Base-by-base conservation (phyloP, 2,329 filamentous ascomycete species). In the Sphaceloma murrayae region DNA sequence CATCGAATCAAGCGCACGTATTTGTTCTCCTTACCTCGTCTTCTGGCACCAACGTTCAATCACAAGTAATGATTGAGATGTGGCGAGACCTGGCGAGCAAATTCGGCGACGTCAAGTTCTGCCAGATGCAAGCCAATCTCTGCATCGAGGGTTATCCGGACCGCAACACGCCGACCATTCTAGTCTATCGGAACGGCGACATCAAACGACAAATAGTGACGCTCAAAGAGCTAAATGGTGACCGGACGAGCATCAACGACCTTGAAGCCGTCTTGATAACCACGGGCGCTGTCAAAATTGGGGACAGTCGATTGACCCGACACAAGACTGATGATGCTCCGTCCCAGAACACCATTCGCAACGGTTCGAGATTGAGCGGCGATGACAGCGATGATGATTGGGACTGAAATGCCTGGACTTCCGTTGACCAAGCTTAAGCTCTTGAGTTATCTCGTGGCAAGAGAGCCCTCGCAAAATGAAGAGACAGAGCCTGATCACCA, bases 141-240 rank as follows among this genome's bases (percentile, higher is more conserved):
- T 94, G 91, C 47, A 95, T 98, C 54, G 91, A 96, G 62, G 86
- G 86, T 30, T 98, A 98, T 62, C 91, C 91, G 1, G 91, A 96
- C 56, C 75, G 76, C 46, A 98, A 98, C 62, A 94, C 87, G 47
- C 91, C 91, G 1, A 98, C 91, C 0, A 86, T 98, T 26, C 60
- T 98, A 50, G 76, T 94, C 0, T 98, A 98, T 66, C 82, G 81
- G 59, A 86, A 94, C 55, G 87, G 86, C 13, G 85, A 98, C 59
- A 94, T 98, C 52, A 79, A 80, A 60, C 85, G 79, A 67, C 91
- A 98, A 65, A 67, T 95, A 42, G 83, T 98, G n/a, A 96, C 89
- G 3, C 66, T 98, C 51, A 74, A 77, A 55, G 85, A 85, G 43
- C 64, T 96, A 34, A 78, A 78, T 7, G 91, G 91, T 3, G 72